These are phyloP conservation scores for Eucalyptus pumila DNA, from an alignment of 345 rosid genomes.

Conservation along the genomic window DNA sequence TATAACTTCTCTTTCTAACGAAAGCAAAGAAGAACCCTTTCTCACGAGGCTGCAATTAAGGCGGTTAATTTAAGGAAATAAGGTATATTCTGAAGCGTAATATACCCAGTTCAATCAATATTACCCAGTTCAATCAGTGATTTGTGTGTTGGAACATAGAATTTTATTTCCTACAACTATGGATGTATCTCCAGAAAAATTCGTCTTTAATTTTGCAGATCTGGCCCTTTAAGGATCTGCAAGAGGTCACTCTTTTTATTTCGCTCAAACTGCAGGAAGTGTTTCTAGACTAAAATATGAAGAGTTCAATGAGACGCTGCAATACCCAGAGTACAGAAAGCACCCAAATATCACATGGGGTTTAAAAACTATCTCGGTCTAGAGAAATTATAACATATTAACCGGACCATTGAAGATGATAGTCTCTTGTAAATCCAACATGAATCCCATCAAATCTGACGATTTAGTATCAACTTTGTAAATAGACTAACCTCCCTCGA, in stretches of 20 bases:
- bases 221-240: background rate
- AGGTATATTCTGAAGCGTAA: too few species aligned
- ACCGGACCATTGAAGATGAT: background rate
- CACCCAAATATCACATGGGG: background rate
- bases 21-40: too few species aligned
- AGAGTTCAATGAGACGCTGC: background rate
- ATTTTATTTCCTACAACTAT: too few species aligned
- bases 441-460: background rate
- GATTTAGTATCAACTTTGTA: background rate
- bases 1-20: too few species aligned
- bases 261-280: background rate
- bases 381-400: background rate
- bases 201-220: background rate
- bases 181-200: background rate
- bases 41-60: too few species aligned
- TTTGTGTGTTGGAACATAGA: too few species aligned
- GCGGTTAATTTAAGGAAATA: too few species aligned
- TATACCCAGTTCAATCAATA: too few species aligned
- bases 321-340: background rate
- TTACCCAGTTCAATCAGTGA: too few species aligned
- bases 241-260: background rate
- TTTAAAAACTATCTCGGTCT: background rate
- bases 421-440: background rate
- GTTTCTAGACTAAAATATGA: background rate
- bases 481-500: background rate